These are phyloP conservation scores for Salix brachista DNA, from an alignment of 345 rosid genomes.

Conservation along the genomic window DNA sequence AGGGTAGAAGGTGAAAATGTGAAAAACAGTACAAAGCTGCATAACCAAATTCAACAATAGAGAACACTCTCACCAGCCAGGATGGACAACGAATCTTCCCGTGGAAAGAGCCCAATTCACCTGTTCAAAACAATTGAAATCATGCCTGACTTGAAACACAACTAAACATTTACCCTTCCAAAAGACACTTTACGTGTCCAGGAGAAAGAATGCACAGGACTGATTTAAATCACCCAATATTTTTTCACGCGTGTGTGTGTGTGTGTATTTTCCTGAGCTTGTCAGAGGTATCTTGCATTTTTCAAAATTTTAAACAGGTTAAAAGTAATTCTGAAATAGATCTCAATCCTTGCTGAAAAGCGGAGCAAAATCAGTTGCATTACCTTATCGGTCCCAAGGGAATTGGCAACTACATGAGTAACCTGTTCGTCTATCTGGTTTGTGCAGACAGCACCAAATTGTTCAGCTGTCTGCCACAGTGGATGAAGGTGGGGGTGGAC, in stretches of 20 bases:
- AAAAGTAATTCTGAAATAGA: background rate
- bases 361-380: background rate
- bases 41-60: background rate
- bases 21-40: background rate
- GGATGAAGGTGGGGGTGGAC: conserved; percentile 91
- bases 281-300: background rate
- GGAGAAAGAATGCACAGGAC: background rate
- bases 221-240: background rate
- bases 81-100: conserved; percentile 85
- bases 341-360: background rate
- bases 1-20: background rate
- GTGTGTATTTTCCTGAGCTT: too few species aligned
- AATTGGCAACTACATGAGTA: conserved; percentile 93
- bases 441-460: conserved; percentile 94
- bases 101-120: conserved; percentile 85
- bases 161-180: background rate
- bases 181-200: background rate
- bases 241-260: too few species aligned
- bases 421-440: conserved; percentile 84
- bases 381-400: conserved; percentile 98
- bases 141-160: conserved; percentile 1
- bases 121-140: conserved; percentile 42
- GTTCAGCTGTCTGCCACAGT: conserved; percentile 95
- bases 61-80: conserved; percentile 73
- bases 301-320: background rate